Percentiles rank a stretch among this genome's conserved stretches.
phyloP scores from a whole-genome alignment of 1,139 yeast genomes.

The Pichia sp. region DNA sequence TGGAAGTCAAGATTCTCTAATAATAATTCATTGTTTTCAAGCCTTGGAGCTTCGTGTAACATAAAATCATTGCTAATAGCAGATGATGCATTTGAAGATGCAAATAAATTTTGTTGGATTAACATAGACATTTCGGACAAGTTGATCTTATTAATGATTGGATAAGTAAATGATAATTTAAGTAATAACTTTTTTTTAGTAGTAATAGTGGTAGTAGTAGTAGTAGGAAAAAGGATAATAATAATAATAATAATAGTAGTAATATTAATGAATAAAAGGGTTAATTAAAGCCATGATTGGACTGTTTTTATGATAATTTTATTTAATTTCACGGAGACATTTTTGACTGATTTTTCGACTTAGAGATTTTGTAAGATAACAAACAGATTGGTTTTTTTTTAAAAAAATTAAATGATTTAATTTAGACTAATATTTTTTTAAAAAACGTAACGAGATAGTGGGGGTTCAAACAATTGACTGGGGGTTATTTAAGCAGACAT shows the following conservation, averaged over 20 bases:
- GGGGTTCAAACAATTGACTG: slow-evolving; percentile 9
- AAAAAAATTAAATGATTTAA: slow-evolving; percentile 1
- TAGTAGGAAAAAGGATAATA: neutral
- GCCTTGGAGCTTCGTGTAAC: slow-evolving; percentile 11
- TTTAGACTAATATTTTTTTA: neutral
- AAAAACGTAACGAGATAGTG: neutral
- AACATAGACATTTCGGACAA: slow-evolving; percentile 23
- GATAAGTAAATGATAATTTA: no score
- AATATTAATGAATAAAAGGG: neutral
- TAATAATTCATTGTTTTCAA: slow-evolving; percentile 7
- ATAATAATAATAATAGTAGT: neutral
- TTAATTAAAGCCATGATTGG: slow-evolving; percentile 23
- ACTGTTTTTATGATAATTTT: slow-evolving; percentile 12
- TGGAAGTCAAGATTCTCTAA: slow-evolving; percentile 10
- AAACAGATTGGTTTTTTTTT: slow-evolving; percentile 9
- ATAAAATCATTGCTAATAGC: slow-evolving; percentile 7
- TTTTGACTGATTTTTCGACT: slow-evolving; percentile 1
- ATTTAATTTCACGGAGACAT: slow-evolving; percentile 18
- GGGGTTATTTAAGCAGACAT: slow-evolving; percentile 26
- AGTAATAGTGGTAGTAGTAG: neutral
- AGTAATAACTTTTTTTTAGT: neutral
- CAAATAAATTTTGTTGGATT: slow-evolving; percentile 39
- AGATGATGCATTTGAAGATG: slow-evolving; percentile 18
- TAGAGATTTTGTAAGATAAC: slow-evolving; percentile 9
- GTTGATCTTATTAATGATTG: neutral